Evolutionary conservation across 2,329 filamentous ascomycete species (phyloP), one percentile per base, ranked within the genome.

Genomic region (Xylariaceae sp.): DNA sequence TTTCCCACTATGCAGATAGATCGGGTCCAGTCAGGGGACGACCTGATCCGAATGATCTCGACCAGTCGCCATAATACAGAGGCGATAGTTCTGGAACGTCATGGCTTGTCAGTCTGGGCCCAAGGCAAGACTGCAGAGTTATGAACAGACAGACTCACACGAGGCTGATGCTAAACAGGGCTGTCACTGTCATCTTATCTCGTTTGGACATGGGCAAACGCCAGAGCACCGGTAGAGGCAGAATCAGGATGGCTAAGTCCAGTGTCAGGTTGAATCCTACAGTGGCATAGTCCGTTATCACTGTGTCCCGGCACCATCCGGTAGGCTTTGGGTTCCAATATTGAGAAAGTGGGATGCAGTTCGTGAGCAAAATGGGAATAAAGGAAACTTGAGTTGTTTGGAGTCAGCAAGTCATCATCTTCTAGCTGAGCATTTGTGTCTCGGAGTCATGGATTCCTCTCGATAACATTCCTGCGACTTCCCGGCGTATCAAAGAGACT

Each of bases 211-310:
- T 75, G 55, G 76, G 72, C 15, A 78, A 66, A 10, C 72, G 71
- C 75, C 76, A 78, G 0, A 78, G 72, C 65, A 75, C 73, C 4
- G 75, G 71, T 39, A 75, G 71, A 2, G 77, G 77, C 8, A 78
- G 72, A 44, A 73, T 70, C 17, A 78, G 66, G 18, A 78, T 68
- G 53, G 74, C 71, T 58, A 70, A 1, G 55, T 73, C 71, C n/a
- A 73, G 44, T 37, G 68, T 4, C 11, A 71, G 51, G 55, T 72
- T 73, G 15, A 68, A 58, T 3, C 59, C 60, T 15, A 71, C 58
- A 8, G 68, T 67, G 47, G 66, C 57, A 53, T 64, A 61, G 51
- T 71, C 66, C 10, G 60, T 51, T 50, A 63, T 60, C 9, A 61
- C 45, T 47, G 65, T 59, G 41, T 66, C 59, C n/a, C 79, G 72